Evolutionary conservation across 148 eudicot genomes (phyloP), one percentile per base, ranked within the genome.

Genomic region (Nepenthes mirabilis): DNA sequence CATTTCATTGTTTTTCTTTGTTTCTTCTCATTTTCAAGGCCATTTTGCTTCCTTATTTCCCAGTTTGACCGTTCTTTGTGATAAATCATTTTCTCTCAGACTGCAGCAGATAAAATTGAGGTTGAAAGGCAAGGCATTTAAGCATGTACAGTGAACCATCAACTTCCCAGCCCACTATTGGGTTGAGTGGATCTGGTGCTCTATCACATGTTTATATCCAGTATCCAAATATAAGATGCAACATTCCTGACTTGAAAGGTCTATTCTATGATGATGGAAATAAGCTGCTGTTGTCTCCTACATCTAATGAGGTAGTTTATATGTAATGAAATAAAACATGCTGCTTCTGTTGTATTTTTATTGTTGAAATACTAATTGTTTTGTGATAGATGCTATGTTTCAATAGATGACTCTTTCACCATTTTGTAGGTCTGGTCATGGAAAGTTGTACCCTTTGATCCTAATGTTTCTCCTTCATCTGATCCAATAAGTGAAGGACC

Each of bases 191-290:
- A 77, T 83, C 95, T 69, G 85, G 83, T 75, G 87, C 90, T 71
- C 63, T 88, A 43, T 93, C 96, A 57, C 98, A 93, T 83, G 89
- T 81, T 62, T 88, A 84, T 72, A 77, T 88, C 58, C 82, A 84
- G 58, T 72, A 80, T 77, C 96, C 95, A 50, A 95, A 95, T 60
- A 64, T 93, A 65, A 83, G 81, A 72, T 86, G 91, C 73, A 79
- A 60, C 66, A 60, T 79, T 68, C 73, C 81, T 60, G 95, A 85
- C 65, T 78, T 88, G 40, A 76, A 70, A 58, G 87, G 86, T 68
- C 47, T 93, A 52, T 93, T 83, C 74, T 88, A 86, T 79, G 96
- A 88, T 77, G 96, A 93, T 59, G 99, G 77, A 49, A 88, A 82
- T 67, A 93, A 86, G 71, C 70, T 88, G 50, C 60, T 88, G 56